phyloP scores from a whole-genome alignment of 1,284 basidiomycete genomes.

The Cryptococcus sp. region DNA sequence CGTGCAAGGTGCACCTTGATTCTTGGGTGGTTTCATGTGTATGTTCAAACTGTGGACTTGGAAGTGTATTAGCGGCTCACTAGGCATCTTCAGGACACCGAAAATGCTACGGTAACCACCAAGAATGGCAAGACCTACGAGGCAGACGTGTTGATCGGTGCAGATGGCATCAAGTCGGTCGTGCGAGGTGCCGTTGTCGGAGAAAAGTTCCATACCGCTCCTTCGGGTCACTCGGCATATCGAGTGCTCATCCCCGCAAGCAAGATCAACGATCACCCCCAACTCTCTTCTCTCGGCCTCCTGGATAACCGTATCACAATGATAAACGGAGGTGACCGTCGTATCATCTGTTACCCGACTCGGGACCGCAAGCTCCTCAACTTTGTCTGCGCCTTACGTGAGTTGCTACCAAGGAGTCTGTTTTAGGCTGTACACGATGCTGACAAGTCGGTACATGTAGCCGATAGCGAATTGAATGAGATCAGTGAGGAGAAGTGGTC shows the following conservation, averaged over 20 bases:
- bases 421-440: background rate
- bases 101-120: slow-evolving; percentile 26
- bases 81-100: slow-evolving; percentile 21
- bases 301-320: slow-evolving; percentile 17
- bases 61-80: background rate
- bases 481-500: slow-evolving; percentile 38
- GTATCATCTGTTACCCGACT: slow-evolving; percentile 32
- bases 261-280: slow-evolving; percentile 21
- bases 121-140: slow-evolving; percentile 26
- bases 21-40: slow-evolving; percentile 20
- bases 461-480: slow-evolving; percentile 37
- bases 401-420: slow-evolving; percentile 7
- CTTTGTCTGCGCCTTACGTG: slow-evolving; percentile 35
- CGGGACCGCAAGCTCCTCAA: slow-evolving; percentile 32
- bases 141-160: slow-evolving; percentile 40
- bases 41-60: background rate
- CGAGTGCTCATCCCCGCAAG: slow-evolving; percentile 29
- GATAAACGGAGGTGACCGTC: slow-evolving; percentile 25
- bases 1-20: slow-evolving; percentile 19
- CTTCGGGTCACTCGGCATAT: slow-evolving; percentile 40
- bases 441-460: slow-evolving; percentile 8
- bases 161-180: slow-evolving; percentile 42
- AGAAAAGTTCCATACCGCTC: slow-evolving; percentile 20
- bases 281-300: slow-evolving; percentile 17
- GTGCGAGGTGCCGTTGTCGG: slow-evolving; percentile 32